Evolutionary conservation across 306 rosid genomes (phyloP).

Genomic region (Malus sieversii): DNA sequence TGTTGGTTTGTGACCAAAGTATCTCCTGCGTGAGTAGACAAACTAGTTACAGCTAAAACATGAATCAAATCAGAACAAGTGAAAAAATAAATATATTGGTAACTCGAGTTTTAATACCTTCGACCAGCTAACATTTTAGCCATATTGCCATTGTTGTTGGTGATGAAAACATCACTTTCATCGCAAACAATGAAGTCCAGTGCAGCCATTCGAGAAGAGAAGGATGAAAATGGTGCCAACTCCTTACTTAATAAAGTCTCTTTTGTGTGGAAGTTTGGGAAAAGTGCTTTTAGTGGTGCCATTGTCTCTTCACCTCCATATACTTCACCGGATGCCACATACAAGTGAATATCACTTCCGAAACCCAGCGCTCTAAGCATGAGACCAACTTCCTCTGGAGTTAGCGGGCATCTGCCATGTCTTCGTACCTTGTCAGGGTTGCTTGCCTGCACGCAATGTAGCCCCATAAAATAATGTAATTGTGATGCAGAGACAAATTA

Average conservation of each 20-base stretch:
- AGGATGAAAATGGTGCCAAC: conserved; percentile 58
- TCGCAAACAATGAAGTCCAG: conserved; percentile 73
- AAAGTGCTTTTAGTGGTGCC: conserved; percentile 69
- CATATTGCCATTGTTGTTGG: conserved; percentile 98
- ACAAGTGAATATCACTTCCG: conserved; percentile 62
- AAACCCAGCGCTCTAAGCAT: conserved; percentile 83
- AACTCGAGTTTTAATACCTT: conserved; percentile 33
- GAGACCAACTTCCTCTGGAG: conserved; percentile 90
- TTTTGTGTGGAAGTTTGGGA: conserved; percentile 75
- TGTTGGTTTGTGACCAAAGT: conserved; percentile 83
- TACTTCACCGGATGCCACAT: conserved; percentile 91
- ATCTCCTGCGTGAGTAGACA: conserved; percentile 52
- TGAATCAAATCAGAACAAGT: neutral
- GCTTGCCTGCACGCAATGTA: conserved; percentile 36
- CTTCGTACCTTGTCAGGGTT: conserved; percentile 75
- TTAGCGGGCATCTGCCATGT: conserved; percentile 92
- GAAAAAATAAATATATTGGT: neutral
- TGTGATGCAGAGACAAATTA: neutral
- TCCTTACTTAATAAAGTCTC: conserved; percentile 63
- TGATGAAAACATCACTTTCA: conserved; percentile 72
- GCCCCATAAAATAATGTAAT: conserved; percentile 14
- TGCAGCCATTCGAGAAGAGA: conserved; percentile 97
- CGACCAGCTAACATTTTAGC: conserved; percentile 90
- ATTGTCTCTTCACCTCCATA: conserved; percentile 75
- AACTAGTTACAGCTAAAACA: neutral